Evolutionary conservation across 176 grass and related monocot species (phyloP).

Genomic region (Aechmea fasciata): DNA sequence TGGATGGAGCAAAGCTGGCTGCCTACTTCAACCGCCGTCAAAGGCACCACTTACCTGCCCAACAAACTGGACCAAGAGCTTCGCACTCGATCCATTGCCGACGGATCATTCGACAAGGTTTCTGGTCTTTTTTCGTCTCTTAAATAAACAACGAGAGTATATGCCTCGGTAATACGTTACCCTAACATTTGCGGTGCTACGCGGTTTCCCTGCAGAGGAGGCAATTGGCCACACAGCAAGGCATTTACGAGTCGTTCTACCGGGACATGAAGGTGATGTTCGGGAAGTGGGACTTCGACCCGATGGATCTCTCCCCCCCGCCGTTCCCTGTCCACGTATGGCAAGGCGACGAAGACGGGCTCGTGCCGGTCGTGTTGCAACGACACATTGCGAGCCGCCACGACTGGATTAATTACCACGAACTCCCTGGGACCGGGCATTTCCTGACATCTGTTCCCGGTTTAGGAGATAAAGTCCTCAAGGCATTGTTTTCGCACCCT

Average conservation of each 20-base stretch:
- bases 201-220: constrained; percentile 20
- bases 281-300: constrained; percentile 71
- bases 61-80: constrained; percentile 52
- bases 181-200: not conserved
- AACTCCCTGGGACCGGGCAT: constrained; percentile 47
- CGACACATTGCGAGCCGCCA: constrained; percentile 39
- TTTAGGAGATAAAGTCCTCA: constrained; percentile 45
- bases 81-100: constrained; percentile 13
- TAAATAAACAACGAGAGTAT: not conserved
- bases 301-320: constrained; percentile 41
- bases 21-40: constrained; percentile 59
- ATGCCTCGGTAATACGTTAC: no score
- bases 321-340: constrained; percentile 53
- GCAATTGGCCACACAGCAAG: constrained; percentile 57
- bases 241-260: constrained; percentile 56
- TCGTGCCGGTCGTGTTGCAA: constrained; percentile 57
- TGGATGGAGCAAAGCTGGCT: constrained; percentile 80
- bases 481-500: constrained; percentile 32
- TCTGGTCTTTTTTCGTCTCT: not conserved
- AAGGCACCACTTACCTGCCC: constrained; percentile 46
- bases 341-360: constrained; percentile 68
- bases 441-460: constrained; percentile 38
- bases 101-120: constrained; percentile 39
- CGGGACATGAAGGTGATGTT: constrained; percentile 67
- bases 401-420: constrained; percentile 51